Percentiles rank a stretch among this genome's conserved stretches.
These are phyloP conservation scores for Sphagnum magellanicum DNA, from an alignment of 228 moss, liverwort and hornwort species.

Conservation along the genomic window DNA sequence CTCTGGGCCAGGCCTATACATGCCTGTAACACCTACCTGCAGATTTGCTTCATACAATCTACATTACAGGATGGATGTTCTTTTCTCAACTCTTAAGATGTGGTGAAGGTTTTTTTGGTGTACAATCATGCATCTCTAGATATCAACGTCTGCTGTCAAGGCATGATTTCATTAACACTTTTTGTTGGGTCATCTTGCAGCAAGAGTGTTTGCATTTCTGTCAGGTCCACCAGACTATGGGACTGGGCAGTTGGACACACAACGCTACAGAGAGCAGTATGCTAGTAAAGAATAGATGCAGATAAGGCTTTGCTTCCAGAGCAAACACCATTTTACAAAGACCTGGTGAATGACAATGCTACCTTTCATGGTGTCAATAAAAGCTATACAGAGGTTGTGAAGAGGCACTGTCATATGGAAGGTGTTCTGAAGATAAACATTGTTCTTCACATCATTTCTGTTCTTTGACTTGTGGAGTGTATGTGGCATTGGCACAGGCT, in stretches of 20 bases:
- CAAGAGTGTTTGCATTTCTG: constrained; percentile 89
- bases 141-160: too few species aligned
- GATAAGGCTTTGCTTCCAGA: constrained; percentile 98
- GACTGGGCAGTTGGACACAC: constrained; percentile 93
- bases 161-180: too few species aligned
- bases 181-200: constrained; percentile 26
- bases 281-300: constrained; percentile 93
- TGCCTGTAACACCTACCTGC: background rate
- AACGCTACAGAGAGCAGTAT: constrained; percentile 96
- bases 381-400: too few species aligned
- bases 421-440: too few species aligned
- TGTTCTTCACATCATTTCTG: too few species aligned
- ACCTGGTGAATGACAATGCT: constrained; percentile 55
- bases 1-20: background rate
- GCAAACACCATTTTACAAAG: constrained; percentile 95
- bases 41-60: too few species aligned
- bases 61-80: too few species aligned
- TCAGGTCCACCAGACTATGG: constrained; percentile 99
- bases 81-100: too few species aligned
- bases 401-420: too few species aligned
- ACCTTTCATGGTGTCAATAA: background rate
- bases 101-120: too few species aligned
- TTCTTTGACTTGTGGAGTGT: too few species aligned
- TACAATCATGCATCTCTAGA: too few species aligned
- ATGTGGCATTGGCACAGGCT: constrained; percentile 42